Conservation (phyloP, 495 filamentous ascomycete genomes). For the Parachaetomium inaequale region DNA sequence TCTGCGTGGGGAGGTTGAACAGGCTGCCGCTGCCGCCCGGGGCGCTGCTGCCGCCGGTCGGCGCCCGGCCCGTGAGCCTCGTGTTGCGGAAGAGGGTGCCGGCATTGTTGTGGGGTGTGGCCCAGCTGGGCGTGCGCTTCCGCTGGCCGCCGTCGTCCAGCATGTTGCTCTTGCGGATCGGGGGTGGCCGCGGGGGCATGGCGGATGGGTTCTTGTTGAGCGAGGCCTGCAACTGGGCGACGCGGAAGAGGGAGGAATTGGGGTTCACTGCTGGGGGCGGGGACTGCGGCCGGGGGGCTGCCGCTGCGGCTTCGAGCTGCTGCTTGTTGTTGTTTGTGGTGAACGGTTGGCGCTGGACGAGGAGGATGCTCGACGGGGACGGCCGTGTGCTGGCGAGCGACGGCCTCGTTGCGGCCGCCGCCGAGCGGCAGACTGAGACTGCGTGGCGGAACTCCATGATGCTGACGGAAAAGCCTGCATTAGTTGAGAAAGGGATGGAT, state of each 20-base stretch:
- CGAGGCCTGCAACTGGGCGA: slow-evolving; percentile 1
- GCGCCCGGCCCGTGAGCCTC: neutral
- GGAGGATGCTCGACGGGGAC: slow-evolving; percentile 14
- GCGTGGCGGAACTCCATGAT: slow-evolving; percentile 32
- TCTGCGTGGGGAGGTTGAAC: slow-evolving; percentile 2
- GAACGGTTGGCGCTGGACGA: slow-evolving; percentile 12
- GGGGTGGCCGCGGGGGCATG: slow-evolving; percentile 12
- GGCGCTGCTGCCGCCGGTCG: neutral
- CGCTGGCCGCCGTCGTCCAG: neutral
- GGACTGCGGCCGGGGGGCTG: neutral
- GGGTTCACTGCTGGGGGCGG: neutral
- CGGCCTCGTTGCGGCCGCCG: slow-evolving; percentile 24
- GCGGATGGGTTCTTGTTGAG: neutral
- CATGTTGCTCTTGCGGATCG: neutral
- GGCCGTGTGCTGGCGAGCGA: slow-evolving; percentile 12
- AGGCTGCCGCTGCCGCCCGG: neutral
- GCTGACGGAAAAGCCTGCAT: neutral
- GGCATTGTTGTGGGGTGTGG: neutral
- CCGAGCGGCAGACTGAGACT: slow-evolving; percentile 28
- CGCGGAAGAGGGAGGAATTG: neutral
- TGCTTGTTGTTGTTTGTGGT: slow-evolving; percentile 14
- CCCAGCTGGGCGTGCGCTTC: neutral
- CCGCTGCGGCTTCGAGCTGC: slow-evolving; percentile 1
- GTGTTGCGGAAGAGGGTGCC: neutral
- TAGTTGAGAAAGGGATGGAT: neutral